phyloP scores from a whole-genome alignment of 805 yeast genomes.

The Lipomyces kockii region DNA sequence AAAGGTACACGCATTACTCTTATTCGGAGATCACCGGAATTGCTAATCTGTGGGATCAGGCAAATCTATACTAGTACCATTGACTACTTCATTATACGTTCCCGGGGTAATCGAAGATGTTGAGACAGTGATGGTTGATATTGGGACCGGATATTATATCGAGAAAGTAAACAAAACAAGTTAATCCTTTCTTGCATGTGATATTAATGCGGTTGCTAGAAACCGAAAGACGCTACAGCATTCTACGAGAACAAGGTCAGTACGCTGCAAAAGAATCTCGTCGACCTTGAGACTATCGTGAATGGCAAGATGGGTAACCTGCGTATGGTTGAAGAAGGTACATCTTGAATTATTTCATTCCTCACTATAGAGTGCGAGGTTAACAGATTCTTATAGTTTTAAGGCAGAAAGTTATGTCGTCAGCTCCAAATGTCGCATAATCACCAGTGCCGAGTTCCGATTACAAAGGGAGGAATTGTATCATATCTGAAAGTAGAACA shows the following conservation, averaged over 20 bases:
- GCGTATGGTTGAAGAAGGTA: slow-evolving; percentile 58
- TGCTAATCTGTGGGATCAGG: slow-evolving; percentile 35
- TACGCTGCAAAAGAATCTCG: slow-evolving; percentile 73
- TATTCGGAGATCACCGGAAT: background rate
- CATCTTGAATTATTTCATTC: slow-evolving; percentile 15
- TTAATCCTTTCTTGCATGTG: background rate
- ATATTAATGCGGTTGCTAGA: slow-evolving; percentile 32
- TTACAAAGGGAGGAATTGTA: background rate
- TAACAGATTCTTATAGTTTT: slow-evolving; percentile 12
- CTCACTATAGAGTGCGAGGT: background rate
- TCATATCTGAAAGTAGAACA: background rate
- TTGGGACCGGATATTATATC: slow-evolving; percentile 94
- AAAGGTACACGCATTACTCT: slow-evolving; percentile 44
- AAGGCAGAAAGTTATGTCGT: slow-evolving; percentile 33
- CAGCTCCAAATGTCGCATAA: slow-evolving; percentile 30
- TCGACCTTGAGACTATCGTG: slow-evolving; percentile 73
- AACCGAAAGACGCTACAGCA: slow-evolving; percentile 62
- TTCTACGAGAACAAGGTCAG: slow-evolving; percentile 76
- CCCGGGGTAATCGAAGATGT: slow-evolving; percentile 76
- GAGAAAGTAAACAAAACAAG: slow-evolving; percentile 59
- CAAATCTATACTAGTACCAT: slow-evolving; percentile 73
- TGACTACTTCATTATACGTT: slow-evolving; percentile 85
- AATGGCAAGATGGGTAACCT: slow-evolving; percentile 71
- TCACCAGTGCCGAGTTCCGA: background rate
- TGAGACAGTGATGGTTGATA: slow-evolving; percentile 81